phyloP scores from a whole-genome alignment of 805 yeast genomes.

The Diddensiella caesifluorescens region DNA sequence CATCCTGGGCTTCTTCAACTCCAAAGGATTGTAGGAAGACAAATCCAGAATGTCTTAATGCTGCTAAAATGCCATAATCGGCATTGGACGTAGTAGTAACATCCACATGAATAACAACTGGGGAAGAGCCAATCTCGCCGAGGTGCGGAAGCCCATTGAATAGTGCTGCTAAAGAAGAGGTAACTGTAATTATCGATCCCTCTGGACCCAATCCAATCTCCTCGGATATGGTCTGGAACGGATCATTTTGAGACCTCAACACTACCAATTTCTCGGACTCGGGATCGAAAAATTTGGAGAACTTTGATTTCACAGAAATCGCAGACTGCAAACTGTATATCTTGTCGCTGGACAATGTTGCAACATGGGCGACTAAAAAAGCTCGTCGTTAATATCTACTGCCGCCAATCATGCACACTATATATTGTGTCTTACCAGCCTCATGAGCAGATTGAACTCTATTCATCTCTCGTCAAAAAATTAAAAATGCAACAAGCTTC shows the following conservation, averaged over 20 bases:
- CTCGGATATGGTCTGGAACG: constrained; percentile 42
- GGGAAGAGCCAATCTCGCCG: constrained; percentile 33
- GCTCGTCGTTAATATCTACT: background rate
- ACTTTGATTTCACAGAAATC: constrained; percentile 37
- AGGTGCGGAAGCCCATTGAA: constrained; percentile 59
- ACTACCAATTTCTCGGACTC: constrained; percentile 21
- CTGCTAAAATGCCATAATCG: constrained; percentile 67
- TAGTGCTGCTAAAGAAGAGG: constrained; percentile 49
- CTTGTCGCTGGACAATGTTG: constrained; percentile 29
- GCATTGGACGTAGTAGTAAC: constrained; percentile 32
- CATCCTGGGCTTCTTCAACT: constrained; percentile 46
- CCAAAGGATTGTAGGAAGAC: constrained; percentile 64
- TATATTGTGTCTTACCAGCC: constrained; percentile 4
- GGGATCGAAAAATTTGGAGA: constrained; percentile 25
- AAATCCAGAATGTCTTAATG: constrained; percentile 64
- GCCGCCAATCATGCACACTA: background rate
- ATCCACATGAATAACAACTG: constrained; percentile 58
- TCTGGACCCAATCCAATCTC: constrained; percentile 23
- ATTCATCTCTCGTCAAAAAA: too few relatives aligned
- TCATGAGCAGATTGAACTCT: background rate
- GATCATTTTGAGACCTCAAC: constrained; percentile 47
- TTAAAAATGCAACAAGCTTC: too few relatives aligned
- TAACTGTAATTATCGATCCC: constrained; percentile 39
- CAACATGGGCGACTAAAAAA: constrained; percentile 32
- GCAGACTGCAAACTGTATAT: constrained; percentile 46